A percentile compares a stretch with the other conserved stretches of the same genome.
Evolutionary conservation across 2,329 filamentous ascomycete species (phyloP).

Genomic region (Periconia macrospinosa): DNA sequence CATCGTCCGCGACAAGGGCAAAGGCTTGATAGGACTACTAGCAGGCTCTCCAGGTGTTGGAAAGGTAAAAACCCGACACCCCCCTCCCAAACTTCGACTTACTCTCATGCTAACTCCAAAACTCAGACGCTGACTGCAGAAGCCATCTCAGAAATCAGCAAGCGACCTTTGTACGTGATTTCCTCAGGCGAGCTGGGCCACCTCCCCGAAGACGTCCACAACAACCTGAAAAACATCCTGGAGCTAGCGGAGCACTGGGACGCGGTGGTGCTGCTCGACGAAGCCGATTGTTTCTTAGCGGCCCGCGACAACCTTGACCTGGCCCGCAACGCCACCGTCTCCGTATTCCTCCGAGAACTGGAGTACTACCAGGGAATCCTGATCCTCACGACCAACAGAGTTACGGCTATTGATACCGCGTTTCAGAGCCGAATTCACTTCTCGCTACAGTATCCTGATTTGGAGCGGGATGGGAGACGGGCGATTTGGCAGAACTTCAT

Average conservation of each 20-base stretch:
- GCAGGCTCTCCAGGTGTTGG: no score
- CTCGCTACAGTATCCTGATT: slow-evolving; percentile 45
- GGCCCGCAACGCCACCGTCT: slow-evolving; percentile 79
- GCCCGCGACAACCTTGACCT: slow-evolving; percentile 75
- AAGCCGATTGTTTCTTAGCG: slow-evolving; percentile 56
- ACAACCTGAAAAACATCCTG: slow-evolving; percentile 76
- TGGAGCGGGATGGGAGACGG: slow-evolving; percentile 37
- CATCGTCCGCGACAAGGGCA: no score
- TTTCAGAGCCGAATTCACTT: slow-evolving; percentile 52
- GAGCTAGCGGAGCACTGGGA: slow-evolving; percentile 71
- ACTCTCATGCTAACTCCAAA: no score
- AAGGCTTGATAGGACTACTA: no score
- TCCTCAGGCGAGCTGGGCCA: slow-evolving; percentile 65
- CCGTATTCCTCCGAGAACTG: slow-evolving; percentile 78
- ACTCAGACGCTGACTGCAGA: slow-evolving; percentile 46
- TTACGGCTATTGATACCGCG: slow-evolving; percentile 44
- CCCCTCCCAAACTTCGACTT: no score
- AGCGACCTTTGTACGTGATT: slow-evolving; percentile 79
- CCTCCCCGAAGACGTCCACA: slow-evolving; percentile 38
- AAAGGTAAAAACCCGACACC: no score
- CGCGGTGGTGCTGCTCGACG: slow-evolving; percentile 70
- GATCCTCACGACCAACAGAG: slow-evolving; percentile 83
- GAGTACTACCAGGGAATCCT: slow-evolving; percentile 90
- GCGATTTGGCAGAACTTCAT: slow-evolving; percentile 45
- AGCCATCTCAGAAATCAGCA: slow-evolving; percentile 81